Conservation (phyloP, 306 rosid genomes). For the Gastrolobium villosum region DNA sequence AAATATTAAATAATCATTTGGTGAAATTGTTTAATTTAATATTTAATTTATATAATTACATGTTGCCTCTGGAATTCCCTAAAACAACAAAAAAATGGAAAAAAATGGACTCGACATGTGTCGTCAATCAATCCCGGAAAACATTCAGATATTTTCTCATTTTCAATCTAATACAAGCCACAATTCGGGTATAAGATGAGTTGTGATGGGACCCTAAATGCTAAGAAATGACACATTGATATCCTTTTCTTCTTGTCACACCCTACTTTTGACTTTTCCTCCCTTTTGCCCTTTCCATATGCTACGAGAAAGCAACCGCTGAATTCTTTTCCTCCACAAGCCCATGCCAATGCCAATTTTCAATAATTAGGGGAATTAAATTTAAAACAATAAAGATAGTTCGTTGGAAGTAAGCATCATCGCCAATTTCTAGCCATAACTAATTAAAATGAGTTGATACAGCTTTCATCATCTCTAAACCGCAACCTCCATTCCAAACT, state of each 20-base stretch:
- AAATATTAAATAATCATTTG: not conserved
- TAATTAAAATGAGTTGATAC: slow-evolving; percentile 15
- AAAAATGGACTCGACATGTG: slow-evolving; percentile 1
- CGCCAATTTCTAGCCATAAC: slow-evolving; percentile 38
- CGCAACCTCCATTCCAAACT: slow-evolving; percentile 22
- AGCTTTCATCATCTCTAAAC: slow-evolving; percentile 21
- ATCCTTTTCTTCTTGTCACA: slow-evolving; percentile 51
- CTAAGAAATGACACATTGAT: slow-evolving; percentile 51
- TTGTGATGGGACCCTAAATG: slow-evolving; percentile 66
- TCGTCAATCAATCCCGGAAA: slow-evolving; percentile 35
- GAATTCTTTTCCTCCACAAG: slow-evolving; percentile 66
- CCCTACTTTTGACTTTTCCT: slow-evolving; percentile 51
- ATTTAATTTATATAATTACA: not conserved
- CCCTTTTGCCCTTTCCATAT: slow-evolving; percentile 47
- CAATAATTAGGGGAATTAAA: slow-evolving; percentile 50
- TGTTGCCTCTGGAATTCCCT: not conserved
- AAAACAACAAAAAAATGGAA: not conserved
- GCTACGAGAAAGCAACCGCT: slow-evolving; percentile 58
- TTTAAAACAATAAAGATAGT: slow-evolving; percentile 40
- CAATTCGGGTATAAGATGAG: slow-evolving; percentile 54
- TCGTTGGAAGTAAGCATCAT: slow-evolving; percentile 47
- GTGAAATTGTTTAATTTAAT: not conserved
- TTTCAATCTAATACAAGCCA: slow-evolving; percentile 59
- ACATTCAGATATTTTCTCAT: slow-evolving; percentile 61
- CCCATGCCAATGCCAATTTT: slow-evolving; percentile 45